These are phyloP conservation scores for Epicoccum nigrum DNA, from an alignment of 2,329 filamentous ascomycete species.

Conservation along the genomic window DNA sequence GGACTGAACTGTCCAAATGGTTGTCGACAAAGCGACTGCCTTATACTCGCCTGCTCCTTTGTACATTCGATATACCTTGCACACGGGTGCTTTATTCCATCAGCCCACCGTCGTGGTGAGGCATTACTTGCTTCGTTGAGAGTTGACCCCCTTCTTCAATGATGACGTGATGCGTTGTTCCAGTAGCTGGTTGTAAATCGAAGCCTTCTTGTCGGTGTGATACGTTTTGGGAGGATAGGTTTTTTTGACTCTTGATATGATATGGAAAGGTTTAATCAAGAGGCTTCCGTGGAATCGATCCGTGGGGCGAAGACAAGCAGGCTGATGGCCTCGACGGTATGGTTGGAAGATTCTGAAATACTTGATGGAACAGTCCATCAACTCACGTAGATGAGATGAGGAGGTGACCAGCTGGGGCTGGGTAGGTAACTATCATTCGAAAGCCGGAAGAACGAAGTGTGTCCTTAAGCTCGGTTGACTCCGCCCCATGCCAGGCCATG, in stretches of 20 bases:
- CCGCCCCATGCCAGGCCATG: conserved; percentile 23
- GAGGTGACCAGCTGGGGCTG: conserved; percentile 16
- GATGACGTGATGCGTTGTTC: too few species aligned
- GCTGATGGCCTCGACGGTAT: neutral
- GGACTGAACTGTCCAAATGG: conserved; percentile 7
- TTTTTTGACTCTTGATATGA: conserved; percentile 2
- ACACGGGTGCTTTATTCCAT: conserved; percentile 27
- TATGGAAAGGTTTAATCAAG: too few species aligned
- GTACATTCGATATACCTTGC: conserved; percentile 34
- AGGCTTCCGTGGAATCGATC: too few species aligned
- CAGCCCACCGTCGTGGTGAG: conserved; percentile 21
- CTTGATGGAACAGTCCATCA: conserved; percentile 23
- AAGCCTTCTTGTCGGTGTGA: too few species aligned
- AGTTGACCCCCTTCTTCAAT: conserved; percentile 12
- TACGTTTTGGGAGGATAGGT: neutral
- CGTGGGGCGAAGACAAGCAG: too few species aligned
- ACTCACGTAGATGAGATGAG: conserved; percentile 13
- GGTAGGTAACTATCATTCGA: conserved; percentile 30
- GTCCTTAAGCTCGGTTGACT: conserved; percentile 30
- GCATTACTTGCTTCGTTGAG: conserved; percentile 25
- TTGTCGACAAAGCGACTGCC: conserved; percentile 8
- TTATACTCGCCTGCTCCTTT: conserved; percentile 26
- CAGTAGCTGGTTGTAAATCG: too few species aligned
- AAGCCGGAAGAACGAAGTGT: conserved; percentile 25
- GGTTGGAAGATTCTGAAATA: conserved; percentile 9